phyloP scores from a whole-genome alignment of 2,329 filamentous ascomycete species.

The Lasiodiplodia gonubiensis region DNA sequence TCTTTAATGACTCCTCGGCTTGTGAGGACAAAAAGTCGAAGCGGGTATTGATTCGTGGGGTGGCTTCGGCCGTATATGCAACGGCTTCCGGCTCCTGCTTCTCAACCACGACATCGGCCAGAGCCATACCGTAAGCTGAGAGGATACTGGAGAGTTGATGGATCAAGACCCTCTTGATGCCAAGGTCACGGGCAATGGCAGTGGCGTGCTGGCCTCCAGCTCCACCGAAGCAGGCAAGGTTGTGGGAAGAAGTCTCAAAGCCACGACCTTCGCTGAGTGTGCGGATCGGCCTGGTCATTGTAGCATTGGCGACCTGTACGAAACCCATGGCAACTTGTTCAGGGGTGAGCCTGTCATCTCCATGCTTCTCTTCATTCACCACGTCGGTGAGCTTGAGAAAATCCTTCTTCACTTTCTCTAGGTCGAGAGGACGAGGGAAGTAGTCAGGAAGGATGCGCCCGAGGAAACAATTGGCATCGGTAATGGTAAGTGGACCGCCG shows the following conservation, averaged over 20 bases:
- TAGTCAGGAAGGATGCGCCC: constrained; percentile 61
- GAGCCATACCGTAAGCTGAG: constrained; percentile 54
- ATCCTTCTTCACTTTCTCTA: constrained; percentile 56
- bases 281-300: constrained; percentile 40
- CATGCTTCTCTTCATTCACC: constrained; percentile 52
- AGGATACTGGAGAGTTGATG: constrained; percentile 56
- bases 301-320: constrained; percentile 41
- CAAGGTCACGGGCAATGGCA: constrained; percentile 51
- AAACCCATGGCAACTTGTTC: constrained; percentile 40
- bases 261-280: constrained; percentile 39
- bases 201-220: constrained; percentile 50
- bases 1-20: constrained; percentile 58
- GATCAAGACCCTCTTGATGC: constrained; percentile 52
- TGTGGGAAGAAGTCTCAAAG: constrained; percentile 34
- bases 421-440: constrained; percentile 48
- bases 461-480: constrained; percentile 78
- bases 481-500: constrained; percentile 87
- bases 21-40: constrained; percentile 17
- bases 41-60: constrained; percentile 64
- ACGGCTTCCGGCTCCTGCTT: constrained; percentile 76
- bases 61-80: constrained; percentile 47
- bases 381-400: constrained; percentile 50
- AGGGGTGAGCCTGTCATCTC: constrained; percentile 48
- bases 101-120: constrained; percentile 47
- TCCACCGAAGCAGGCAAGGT: constrained; percentile 40